Percentiles rank a stretch among this genome's conserved stretches.
Conservation (phyloP, 2,329 filamentous ascomycete genomes). For the Cytospora mali region DNA sequence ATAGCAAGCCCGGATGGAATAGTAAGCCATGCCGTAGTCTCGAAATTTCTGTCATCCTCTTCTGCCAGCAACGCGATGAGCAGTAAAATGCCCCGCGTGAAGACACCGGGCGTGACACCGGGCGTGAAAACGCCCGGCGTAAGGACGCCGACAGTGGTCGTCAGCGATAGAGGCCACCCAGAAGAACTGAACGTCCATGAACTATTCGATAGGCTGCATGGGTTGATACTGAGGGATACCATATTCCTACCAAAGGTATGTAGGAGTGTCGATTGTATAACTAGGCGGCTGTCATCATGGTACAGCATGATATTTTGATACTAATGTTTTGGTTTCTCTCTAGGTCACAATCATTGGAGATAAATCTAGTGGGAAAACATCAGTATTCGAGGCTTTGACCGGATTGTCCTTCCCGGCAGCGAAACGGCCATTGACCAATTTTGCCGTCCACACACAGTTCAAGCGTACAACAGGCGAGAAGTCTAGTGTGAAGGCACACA, state of each 20-base stretch:
- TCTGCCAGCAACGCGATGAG: not conserved
- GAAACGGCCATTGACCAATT: conserved; percentile 12
- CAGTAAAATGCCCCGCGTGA: not conserved
- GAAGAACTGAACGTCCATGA: conserved; percentile 12
- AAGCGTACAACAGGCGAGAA: conserved; percentile 19
- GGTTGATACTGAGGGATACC: conserved; percentile 14
- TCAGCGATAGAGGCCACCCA: not conserved
- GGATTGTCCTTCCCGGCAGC: conserved; percentile 20
- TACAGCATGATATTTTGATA: no score
- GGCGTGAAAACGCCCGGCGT: not conserved
- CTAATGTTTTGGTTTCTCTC: not conserved
- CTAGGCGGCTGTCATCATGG: not conserved
- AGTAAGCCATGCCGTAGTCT: not conserved
- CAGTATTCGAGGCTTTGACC: conserved; percentile 24
- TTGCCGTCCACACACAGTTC: conserved; percentile 21
- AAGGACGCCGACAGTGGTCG: not conserved
- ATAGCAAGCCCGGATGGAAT: not conserved
- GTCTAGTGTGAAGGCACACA: conserved; percentile 15
- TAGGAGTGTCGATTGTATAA: not conserved
- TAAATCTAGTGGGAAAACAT: conserved; percentile 26
- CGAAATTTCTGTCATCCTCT: not conserved
- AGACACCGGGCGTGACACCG: not conserved
- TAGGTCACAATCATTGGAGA: conserved; percentile 26
- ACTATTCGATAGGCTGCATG: conserved; percentile 17
- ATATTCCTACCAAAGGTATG: conserved; percentile 17